Evolutionary conservation across 345 rosid species (phyloP).

Genomic region (Anacardium occidentale): DNA sequence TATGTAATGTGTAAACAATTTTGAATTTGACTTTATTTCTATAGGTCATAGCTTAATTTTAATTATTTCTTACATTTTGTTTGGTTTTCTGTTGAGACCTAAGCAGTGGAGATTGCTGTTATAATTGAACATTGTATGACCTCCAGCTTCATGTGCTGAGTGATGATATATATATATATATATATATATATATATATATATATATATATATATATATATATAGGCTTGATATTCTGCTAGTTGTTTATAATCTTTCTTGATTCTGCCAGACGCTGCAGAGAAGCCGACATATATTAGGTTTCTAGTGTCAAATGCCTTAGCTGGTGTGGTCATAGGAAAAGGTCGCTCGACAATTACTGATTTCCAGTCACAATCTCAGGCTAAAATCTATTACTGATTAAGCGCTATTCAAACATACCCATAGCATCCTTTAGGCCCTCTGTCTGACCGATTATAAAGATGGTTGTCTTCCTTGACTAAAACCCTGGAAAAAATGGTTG

Average conservation of each 20-base stretch:
- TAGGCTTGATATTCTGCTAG: not conserved
- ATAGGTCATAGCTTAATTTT: not conserved
- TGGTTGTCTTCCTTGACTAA: no score
- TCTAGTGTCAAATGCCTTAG: slow-evolving; percentile 96
- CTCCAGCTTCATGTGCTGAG: not conserved
- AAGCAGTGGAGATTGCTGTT: not conserved
- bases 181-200: no score
- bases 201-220: no score
- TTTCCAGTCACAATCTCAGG: slow-evolving; percentile 91
- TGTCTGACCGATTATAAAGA: no score
- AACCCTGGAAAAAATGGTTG: no score
- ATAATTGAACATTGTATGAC: not conserved
- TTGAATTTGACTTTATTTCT: not conserved
- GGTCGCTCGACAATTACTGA: slow-evolving; percentile 97
- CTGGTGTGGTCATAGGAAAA: slow-evolving; percentile 98
- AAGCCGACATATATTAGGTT: slow-evolving; percentile 78
- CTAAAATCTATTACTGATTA: no score
- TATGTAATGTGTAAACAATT: not conserved
- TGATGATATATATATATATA: not conserved
- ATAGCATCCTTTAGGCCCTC: no score
- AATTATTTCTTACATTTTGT: not conserved
- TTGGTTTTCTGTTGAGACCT: slow-evolving; percentile 1
- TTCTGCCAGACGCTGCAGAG: slow-evolving; percentile 62
- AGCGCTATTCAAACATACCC: no score
- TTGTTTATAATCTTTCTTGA: slow-evolving; percentile 8